phyloP scores from a whole-genome alignment of 352 stramenopile genomes.

The Hyaloperonospora arabidopsidis region DNA sequence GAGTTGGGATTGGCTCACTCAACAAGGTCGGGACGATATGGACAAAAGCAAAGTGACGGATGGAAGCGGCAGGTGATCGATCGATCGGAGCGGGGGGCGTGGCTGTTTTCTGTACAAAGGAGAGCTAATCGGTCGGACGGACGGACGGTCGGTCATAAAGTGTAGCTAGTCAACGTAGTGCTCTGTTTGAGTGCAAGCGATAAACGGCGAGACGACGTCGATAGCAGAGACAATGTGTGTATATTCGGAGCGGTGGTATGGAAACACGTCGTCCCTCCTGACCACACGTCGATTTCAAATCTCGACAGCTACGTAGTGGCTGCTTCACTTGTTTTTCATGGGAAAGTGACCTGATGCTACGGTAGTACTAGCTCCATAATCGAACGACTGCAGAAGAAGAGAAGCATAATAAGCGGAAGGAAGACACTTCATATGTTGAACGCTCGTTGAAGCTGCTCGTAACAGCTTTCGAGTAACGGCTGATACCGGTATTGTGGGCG shows the following conservation, averaged over 20 bases:
- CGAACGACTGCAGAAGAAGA: too few relatives aligned
- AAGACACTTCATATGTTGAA: too few relatives aligned
- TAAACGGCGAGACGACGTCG: conserved; percentile 23
- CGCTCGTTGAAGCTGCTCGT: too few relatives aligned
- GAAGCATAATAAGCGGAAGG: too few relatives aligned
- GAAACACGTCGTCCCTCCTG: conserved; percentile 15
- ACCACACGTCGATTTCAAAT: too few relatives aligned
- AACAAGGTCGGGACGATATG: not conserved
- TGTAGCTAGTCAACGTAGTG: not conserved
- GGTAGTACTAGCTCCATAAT: too few relatives aligned
- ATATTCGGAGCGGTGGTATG: not conserved
- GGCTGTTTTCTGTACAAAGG: conserved; percentile 1
- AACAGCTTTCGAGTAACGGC: too few relatives aligned
- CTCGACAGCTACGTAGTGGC: too few relatives aligned
- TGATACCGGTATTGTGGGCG: too few relatives aligned
- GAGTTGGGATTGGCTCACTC: conserved; percentile 12
- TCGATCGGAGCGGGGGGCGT: not conserved
- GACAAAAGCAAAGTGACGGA: conserved; percentile 21
- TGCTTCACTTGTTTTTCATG: not conserved
- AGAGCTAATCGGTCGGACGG: too few relatives aligned
- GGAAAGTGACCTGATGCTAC: not conserved
- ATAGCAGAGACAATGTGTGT: not conserved
- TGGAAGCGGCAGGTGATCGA: not conserved
- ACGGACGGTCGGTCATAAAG: not conserved
- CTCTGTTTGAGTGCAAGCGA: not conserved